phyloP scores from a whole-genome alignment of 2,329 filamentous ascomycete genomes.

The Aspergillus jensenii region DNA sequence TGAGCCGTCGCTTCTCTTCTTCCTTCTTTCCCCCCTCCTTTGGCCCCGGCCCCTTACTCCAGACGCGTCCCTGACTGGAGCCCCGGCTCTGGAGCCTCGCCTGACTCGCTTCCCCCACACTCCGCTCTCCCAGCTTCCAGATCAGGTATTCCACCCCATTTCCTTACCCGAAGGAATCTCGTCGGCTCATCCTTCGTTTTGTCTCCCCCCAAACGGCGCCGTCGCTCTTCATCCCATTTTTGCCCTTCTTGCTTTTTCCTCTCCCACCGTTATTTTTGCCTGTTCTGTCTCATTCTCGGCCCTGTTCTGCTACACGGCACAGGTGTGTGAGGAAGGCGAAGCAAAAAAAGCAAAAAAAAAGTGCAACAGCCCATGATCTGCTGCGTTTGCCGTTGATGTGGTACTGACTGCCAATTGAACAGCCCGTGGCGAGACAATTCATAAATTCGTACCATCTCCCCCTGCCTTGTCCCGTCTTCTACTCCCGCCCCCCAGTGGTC shows the following conservation, averaged over 20 bases:
- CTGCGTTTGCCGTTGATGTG: not conserved
- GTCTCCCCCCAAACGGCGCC: not conserved
- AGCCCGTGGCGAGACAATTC: slow-evolving; percentile 2
- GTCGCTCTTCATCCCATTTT: not conserved
- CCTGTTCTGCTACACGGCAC: slow-evolving; percentile 6
- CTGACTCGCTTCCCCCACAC: slow-evolving; percentile 32
- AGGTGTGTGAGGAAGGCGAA: not conserved
- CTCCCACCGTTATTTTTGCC: not conserved
- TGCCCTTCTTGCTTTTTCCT: not conserved
- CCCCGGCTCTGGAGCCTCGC: slow-evolving; percentile 27
- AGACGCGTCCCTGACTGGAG: slow-evolving; percentile 29
- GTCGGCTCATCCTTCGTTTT: not conserved
- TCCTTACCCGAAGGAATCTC: not conserved
- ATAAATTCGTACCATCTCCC: slow-evolving; percentile 5
- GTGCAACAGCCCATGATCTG: not conserved
- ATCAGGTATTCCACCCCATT: slow-evolving; percentile 10
- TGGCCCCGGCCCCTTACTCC: slow-evolving; percentile 6
- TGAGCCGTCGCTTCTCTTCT: slow-evolving; percentile 14
- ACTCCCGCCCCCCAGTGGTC: slow-evolving; percentile 8
- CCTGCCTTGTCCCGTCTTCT: slow-evolving; percentile 1
- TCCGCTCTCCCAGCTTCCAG: slow-evolving; percentile 25
- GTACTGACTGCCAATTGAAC: slow-evolving; percentile 10
- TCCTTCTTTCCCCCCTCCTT: slow-evolving; percentile 8
- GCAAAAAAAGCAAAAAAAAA: not conserved
- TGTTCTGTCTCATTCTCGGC: not conserved